Base-by-base conservation (phyloP, 352 stramenopile genomes). In the Thraustochytrium sp. region DNA sequence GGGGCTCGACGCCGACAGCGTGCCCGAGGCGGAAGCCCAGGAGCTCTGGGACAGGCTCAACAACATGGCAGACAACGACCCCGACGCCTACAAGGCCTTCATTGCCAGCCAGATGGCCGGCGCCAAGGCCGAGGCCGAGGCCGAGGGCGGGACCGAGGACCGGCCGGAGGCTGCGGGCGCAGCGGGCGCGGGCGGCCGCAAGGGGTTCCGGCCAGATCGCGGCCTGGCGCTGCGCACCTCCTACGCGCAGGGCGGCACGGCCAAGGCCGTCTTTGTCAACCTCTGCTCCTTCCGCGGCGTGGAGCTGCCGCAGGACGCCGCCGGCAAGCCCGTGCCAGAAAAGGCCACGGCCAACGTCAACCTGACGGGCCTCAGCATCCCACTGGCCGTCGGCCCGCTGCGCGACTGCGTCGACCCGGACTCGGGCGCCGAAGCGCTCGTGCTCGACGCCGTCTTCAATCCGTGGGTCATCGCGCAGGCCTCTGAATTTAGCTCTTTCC, bases 41-140 rank as follows among this genome's bases (percentile, higher is more conserved):
- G 68, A 61, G 4, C 42, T 80, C n/a, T 80, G 68, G 68, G 38
- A 61, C 31, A 65, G 29, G 48, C 68, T 80, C 51, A 64, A 64
- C 31, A 26, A 64, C 13, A 46, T 80, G 44, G 53, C 48, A 3
- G 48, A 61, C 3, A 64, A 61, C 21, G 68, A 80, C 51, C 68
- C 68, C 13, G 68, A 80, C 1, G 42, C 9, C 21, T 80, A 80
- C 46, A 29, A 61, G 51, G 42, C 26, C 11, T 64, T 80, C 34
- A 64, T 80, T 34, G 13, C 13, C 2, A 26, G 26, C n/a, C 68
- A 80, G 31, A 75, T 80, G 48, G n/a, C 23, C 34, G 31, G 29
- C 18, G 68, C 68, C 34, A 61, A 61, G 38, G 36, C 21, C 11
- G 68, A 80, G 16, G 68, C 68, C 5, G 65, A 54, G 18, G 36